phyloP scores from a whole-genome alignment of 352 stramenopile species.

The Phytophthora meadii region DNA sequence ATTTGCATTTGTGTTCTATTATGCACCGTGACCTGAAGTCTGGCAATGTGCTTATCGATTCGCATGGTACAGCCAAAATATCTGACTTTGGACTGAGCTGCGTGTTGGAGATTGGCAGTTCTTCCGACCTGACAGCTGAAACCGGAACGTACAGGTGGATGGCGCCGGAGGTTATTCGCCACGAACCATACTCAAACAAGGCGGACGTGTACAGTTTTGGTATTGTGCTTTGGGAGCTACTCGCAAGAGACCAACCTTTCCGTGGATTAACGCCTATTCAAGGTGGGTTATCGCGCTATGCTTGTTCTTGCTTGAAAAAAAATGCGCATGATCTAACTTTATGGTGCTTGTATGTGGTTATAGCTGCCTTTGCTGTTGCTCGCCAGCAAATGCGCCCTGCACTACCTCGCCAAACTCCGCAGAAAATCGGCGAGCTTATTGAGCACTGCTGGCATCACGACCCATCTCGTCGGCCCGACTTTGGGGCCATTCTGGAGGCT shows the following conservation, averaged over 20 bases:
- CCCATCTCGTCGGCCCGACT: slow-evolving; percentile 73
- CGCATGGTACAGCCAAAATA: slow-evolving; percentile 86
- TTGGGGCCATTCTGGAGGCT: slow-evolving; percentile 77
- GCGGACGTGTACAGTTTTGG: slow-evolving; percentile 96
- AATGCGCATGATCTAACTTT: slow-evolving; percentile 4
- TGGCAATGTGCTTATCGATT: slow-evolving; percentile 93
- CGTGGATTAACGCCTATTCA: slow-evolving; percentile 85
- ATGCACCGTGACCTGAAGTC: slow-evolving; percentile 97
- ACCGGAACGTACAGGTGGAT: slow-evolving; percentile 95
- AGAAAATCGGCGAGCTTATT: slow-evolving; percentile 83
- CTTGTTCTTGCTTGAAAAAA: neutral
- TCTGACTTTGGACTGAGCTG: slow-evolving; percentile 90
- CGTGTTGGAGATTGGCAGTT: slow-evolving; percentile 80
- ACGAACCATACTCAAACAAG: slow-evolving; percentile 94
- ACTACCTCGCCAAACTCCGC: slow-evolving; percentile 82
- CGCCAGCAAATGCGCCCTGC: slow-evolving; percentile 86
- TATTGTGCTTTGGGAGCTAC: slow-evolving; percentile 88
- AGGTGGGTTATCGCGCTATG: slow-evolving; percentile 43
- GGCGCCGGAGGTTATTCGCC: slow-evolving; percentile 94
- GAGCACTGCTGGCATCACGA: slow-evolving; percentile 89
- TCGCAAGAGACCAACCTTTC: slow-evolving; percentile 87
- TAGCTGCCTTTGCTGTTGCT: slow-evolving; percentile 85
- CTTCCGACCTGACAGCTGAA: slow-evolving; percentile 84
- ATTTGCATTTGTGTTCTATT: slow-evolving; percentile 94
- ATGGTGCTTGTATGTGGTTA: slow-evolving; percentile 10